Evolutionary conservation across 495 filamentous ascomycete genomes (phyloP).

Genomic region (Podospora conica): DNA sequence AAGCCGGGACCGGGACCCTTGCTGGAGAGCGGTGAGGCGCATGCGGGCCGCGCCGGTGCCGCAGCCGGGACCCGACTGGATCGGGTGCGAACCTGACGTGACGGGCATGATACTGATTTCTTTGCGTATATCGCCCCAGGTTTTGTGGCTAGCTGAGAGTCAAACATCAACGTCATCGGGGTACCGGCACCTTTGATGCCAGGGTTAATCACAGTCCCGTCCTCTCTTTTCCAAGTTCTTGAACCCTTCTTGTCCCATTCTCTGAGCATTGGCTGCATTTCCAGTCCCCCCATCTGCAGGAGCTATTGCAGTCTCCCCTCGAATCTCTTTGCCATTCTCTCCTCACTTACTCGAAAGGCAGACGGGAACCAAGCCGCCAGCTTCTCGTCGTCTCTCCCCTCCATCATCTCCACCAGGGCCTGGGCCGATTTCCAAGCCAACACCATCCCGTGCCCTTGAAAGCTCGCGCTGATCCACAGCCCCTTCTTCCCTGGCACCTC

Average conservation of each 20-base stretch:
- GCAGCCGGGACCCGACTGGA: too few relatives aligned
- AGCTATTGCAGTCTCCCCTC: slow-evolving; percentile 30
- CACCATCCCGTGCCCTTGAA: slow-evolving; percentile 58
- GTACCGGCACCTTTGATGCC: too few relatives aligned
- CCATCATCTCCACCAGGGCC: slow-evolving; percentile 48
- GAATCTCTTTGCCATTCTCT: slow-evolving; percentile 41
- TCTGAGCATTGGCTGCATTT: neutral
- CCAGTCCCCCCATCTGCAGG: neutral
- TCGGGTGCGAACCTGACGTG: too few relatives aligned
- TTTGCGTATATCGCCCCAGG: too few relatives aligned
- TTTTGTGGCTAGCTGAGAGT: too few relatives aligned
- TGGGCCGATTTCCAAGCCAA: slow-evolving; percentile 51
- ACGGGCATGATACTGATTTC: too few relatives aligned
- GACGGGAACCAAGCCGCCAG: slow-evolving; percentile 47
- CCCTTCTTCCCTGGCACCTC: slow-evolving; percentile 37
- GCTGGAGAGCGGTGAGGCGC: too few relatives aligned
- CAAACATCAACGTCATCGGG: too few relatives aligned
- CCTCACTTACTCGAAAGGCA: slow-evolving; percentile 39
- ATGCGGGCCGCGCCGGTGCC: too few relatives aligned
- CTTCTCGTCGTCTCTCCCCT: slow-evolving; percentile 28
- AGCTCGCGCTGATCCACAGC: slow-evolving; percentile 47
- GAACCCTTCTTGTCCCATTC: neutral
- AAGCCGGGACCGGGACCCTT: too few relatives aligned
- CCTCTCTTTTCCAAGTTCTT: neutral
- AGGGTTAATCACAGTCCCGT: too few relatives aligned